phyloP scores from a whole-genome alignment of 2,329 filamentous ascomycete genomes.

The Colletotrichum horii region DNA sequence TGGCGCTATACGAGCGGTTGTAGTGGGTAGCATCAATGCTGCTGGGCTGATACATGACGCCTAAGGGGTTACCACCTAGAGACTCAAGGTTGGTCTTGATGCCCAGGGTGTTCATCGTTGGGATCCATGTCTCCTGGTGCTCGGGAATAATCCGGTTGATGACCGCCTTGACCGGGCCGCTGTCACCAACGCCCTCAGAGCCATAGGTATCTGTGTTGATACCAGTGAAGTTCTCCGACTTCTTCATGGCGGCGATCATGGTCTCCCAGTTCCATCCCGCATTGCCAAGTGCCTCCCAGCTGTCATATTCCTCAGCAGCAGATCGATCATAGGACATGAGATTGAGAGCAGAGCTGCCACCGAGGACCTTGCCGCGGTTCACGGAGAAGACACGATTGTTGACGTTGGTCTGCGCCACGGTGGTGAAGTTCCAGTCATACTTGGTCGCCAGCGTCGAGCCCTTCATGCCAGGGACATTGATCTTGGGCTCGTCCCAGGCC shows the following conservation, averaged over 20 bases:
- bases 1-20: slow-evolving; percentile 51
- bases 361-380: slow-evolving; percentile 49
- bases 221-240: slow-evolving; percentile 33
- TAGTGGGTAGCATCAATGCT: slow-evolving; percentile 52
- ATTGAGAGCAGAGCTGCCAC: slow-evolving; percentile 50
- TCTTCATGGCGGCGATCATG: slow-evolving; percentile 37
- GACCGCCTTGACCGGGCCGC: slow-evolving; percentile 31
- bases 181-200: slow-evolving; percentile 23
- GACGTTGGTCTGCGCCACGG: slow-evolving; percentile 40
- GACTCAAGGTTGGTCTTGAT: slow-evolving; percentile 45
- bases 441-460: slow-evolving; percentile 26
- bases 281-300: slow-evolving; percentile 38
- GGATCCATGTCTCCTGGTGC: slow-evolving; percentile 48
- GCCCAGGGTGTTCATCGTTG: slow-evolving; percentile 50
- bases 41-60: slow-evolving; percentile 54
- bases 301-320: slow-evolving; percentile 33
- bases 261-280: slow-evolving; percentile 40
- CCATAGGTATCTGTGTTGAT: slow-evolving; percentile 22
- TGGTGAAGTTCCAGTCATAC: slow-evolving; percentile 46
- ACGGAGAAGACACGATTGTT: slow-evolving; percentile 41
- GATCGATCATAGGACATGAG: slow-evolving; percentile 41
- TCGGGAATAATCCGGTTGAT: slow-evolving; percentile 46
- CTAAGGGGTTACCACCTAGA: slow-evolving; percentile 53
- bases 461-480: slow-evolving; percentile 32
- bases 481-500: slow-evolving; percentile 26